Percentiles rank a stretch among this genome's conserved stretches.
Evolutionary conservation across 202 grass and related monocot genomes (phyloP).

Genomic region (Saccharum hybrid): DNA sequence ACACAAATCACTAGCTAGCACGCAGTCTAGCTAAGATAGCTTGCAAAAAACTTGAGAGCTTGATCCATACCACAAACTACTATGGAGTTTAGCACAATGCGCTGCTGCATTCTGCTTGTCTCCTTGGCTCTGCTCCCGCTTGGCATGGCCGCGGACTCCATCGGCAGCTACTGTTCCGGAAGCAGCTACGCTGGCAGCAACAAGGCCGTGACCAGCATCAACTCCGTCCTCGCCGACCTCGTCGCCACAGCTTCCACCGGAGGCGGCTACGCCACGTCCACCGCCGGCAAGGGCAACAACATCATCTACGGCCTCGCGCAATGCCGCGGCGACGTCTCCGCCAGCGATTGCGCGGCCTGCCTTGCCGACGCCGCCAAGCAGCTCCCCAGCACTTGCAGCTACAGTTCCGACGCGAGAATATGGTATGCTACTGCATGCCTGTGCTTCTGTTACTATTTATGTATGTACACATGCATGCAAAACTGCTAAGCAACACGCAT

Average conservation of each 20-base stretch:
- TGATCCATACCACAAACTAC: background rate
- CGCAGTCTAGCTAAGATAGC: background rate
- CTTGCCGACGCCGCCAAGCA: slow-evolving; percentile 71
- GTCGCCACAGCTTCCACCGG: slow-evolving; percentile 64
- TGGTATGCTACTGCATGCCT: slow-evolving; percentile 37
- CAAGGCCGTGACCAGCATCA: slow-evolving; percentile 58
- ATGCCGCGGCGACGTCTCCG: slow-evolving; percentile 80
- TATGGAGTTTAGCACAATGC: slow-evolving; percentile 43
- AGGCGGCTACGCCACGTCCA: slow-evolving; percentile 72
- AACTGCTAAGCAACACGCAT: background rate
- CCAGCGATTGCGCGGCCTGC: slow-evolving; percentile 66
- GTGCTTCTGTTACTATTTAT: no score
- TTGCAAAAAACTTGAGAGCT: background rate
- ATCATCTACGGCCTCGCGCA: slow-evolving; percentile 87
- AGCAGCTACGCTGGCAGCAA: slow-evolving; percentile 32
- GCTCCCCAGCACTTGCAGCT: slow-evolving; percentile 61
- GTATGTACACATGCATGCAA: no score
- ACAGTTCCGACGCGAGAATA: slow-evolving; percentile 69
- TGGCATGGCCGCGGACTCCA: slow-evolving; percentile 53
- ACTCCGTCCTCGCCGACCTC: slow-evolving; percentile 71
- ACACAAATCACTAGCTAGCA: slow-evolving; percentile 24
- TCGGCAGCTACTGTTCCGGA: slow-evolving; percentile 59
- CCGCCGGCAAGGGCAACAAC: slow-evolving; percentile 47
- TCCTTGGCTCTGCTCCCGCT: slow-evolving; percentile 54
- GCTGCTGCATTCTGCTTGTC: slow-evolving; percentile 41